Conservation (phyloP, 2,329 filamentous ascomycete genomes). For the Huntiella abstrusa region DNA sequence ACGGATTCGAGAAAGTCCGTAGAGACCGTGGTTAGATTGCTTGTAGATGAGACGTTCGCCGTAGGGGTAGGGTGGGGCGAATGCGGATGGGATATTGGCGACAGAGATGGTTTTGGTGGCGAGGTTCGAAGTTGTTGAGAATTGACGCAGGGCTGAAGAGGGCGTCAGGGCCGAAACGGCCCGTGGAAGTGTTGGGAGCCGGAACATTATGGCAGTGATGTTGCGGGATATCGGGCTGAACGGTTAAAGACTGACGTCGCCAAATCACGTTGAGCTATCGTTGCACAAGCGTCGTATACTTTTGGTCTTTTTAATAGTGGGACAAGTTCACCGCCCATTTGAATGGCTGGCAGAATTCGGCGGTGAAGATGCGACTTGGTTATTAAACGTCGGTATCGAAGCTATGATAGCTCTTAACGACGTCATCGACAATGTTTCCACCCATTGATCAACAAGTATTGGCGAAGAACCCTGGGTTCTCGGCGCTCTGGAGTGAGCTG, state of each 20-base stretch:
- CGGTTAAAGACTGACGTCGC: too few species aligned
- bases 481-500: too few species aligned
- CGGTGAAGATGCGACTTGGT: background rate
- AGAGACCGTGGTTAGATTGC: slow-evolving; percentile 59
- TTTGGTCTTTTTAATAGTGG: background rate
- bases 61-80: slow-evolving; percentile 54
- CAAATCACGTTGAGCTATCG: background rate
- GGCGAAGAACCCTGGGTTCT: slow-evolving; percentile 37
- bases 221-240: background rate
- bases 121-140: slow-evolving; percentile 21
- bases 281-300: background rate
- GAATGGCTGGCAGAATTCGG: background rate
- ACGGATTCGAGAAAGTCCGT: slow-evolving; percentile 50
- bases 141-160: slow-evolving; percentile 12
- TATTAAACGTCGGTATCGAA: background rate
- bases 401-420: background rate
- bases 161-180: background rate
- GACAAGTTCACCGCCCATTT: background rate
- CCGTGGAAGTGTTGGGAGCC: background rate
- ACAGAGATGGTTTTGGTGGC: slow-evolving; percentile 23
- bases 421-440: slow-evolving; percentile 29
- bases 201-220: background rate
- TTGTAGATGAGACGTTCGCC: slow-evolving; percentile 54
- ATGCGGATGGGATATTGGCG: slow-evolving; percentile 25
- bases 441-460: slow-evolving; percentile 36